Evolutionary conservation across 805 yeast genomes (phyloP), one percentile per base, ranked within the genome.

Genomic region (Tetrapisispora taiwanensis): DNA sequence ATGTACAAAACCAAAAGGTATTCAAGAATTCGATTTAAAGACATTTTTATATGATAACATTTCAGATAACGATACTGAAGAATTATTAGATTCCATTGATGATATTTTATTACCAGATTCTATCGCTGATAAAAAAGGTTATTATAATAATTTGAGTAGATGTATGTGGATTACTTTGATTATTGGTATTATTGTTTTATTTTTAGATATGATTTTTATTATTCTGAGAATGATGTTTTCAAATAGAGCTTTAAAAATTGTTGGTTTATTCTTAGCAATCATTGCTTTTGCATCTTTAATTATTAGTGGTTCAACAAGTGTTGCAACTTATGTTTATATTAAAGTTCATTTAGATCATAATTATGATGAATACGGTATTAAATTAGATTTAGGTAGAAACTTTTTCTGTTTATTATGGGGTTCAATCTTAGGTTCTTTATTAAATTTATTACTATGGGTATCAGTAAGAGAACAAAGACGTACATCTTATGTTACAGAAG

Each of bases 371-470:
- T 78, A 68, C 52, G 94, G 94, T 14, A 70, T 81, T 39, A 58
- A 62, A 32, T 74, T 85, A 2, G 57, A 59, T 31, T 54, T 84
- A 41, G 64, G 64, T 8, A 74, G 76, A 30, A 63, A 66, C 17
- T 81, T 73, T 51, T 72, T 76, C 43, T 87, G 78, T 2, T 62
- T 80, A 38, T 65, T 77, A 8, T 84, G 90, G 92, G 77, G 76
- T 13, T 71, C 79, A 1, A 73, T 71, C 2, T 80, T 61, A 14
- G 76, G 78, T 7, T 54, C 72, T 2, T 46, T 75, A 14, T 41
- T 71, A 41, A 59, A 75, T 13, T 49, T 62, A n/a, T 17, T 73
- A 18, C 53, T 68, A 43, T 72, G 74, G 73, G 45, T 51, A n/a
- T 31, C 45, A 12, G 59, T 56, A 1, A 57, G 58, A 45, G 40